Evolutionary conservation across 345 rosid genomes (phyloP), one percentile per base, ranked within the genome.

Genomic region (Pistacia vera): DNA sequence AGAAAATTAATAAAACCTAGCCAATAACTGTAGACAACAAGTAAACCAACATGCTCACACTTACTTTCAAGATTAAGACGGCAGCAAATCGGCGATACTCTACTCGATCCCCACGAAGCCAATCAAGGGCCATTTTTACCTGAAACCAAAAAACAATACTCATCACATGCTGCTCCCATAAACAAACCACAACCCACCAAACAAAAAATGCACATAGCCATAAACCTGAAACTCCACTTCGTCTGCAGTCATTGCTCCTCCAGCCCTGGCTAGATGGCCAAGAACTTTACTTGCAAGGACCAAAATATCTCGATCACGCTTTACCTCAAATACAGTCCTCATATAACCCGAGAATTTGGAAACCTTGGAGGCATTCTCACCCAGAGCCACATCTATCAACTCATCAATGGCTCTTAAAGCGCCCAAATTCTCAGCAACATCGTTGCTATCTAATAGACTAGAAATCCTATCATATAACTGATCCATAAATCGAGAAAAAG

Each of bases 211-310:
- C n/a, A 46, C 18, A 61, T 49, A 75, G 77, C 76, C 52, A 30
- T 20, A 51, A 75, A 97, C 98, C 96, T 97, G 98, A 86, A 90
- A 83, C 72, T 94, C 97, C 80, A 94, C 97, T 94, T 94, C 97
- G 77, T 97, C 99, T 14, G 99, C 97, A 68, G 97, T 91, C 99
- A 97, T 92, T 54, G 96, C 97, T 68, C 99, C 99, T 70, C 99
- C 98, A 20, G 97, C 96, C 92, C 97, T 89, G 5, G 97, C 98
- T 75, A 97, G 90, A 73, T 97, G 99, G 48, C 99, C 99, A 83
- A 97, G 89, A 80, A 97, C 99, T 82, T 79, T 84, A 85, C 98
- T 97, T 70, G 98, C 96, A 89, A 88, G 97, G 75, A 89, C 87
- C 86, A 97, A 81, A 74, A 89, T 89, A 61, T 91, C 97, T 48